Percentiles rank a stretch among this genome's conserved stretches.
Evolutionary conservation across 2,329 filamentous ascomycete genomes (phyloP).

Genomic region (Hypoxylon sp.): DNA sequence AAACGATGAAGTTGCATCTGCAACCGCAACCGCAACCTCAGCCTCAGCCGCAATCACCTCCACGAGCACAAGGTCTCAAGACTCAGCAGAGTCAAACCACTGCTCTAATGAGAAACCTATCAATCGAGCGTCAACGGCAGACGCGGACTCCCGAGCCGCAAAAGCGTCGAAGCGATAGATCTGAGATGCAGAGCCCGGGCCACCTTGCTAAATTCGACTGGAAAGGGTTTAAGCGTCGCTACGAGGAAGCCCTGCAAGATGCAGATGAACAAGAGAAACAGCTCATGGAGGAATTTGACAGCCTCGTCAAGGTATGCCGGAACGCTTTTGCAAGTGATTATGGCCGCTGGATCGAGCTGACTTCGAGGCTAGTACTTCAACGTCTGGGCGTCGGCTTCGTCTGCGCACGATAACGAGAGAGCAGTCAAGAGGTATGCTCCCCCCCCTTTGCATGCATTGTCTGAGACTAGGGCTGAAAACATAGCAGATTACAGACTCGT

Average conservation of each 20-base stretch:
- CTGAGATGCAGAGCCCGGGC: constrained; percentile 59
- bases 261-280: constrained; percentile 73
- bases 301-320: constrained; percentile 71
- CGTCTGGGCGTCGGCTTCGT: constrained; percentile 80
- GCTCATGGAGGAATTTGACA: constrained; percentile 75
- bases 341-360: constrained; percentile 34
- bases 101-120: constrained; percentile 26
- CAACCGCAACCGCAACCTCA: constrained; percentile 41
- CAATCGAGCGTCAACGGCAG: constrained; percentile 44
- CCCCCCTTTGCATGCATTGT: constrained; percentile 28
- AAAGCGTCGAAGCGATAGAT: constrained; percentile 52
- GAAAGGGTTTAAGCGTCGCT: constrained; percentile 79
- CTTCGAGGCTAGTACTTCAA: constrained; percentile 74
- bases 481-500: constrained; percentile 78
- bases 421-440: constrained; percentile 76
- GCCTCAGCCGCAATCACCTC: constrained; percentile 37
- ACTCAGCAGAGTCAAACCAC: constrained; percentile 35
- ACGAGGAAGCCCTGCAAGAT: constrained; percentile 73
- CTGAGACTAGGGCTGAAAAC: constrained; percentile 30
- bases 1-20: constrained; percentile 43
- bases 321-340: constrained; percentile 7
- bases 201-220: constrained; percentile 76
- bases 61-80: constrained; percentile 37
- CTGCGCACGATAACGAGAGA: constrained; percentile 79
- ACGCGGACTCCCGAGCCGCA: constrained; percentile 54